Percentiles rank a stretch among this genome's conserved stretches.
Conservation (phyloP, 345 rosid species). For the Eucalyptus sideroxylon region DNA sequence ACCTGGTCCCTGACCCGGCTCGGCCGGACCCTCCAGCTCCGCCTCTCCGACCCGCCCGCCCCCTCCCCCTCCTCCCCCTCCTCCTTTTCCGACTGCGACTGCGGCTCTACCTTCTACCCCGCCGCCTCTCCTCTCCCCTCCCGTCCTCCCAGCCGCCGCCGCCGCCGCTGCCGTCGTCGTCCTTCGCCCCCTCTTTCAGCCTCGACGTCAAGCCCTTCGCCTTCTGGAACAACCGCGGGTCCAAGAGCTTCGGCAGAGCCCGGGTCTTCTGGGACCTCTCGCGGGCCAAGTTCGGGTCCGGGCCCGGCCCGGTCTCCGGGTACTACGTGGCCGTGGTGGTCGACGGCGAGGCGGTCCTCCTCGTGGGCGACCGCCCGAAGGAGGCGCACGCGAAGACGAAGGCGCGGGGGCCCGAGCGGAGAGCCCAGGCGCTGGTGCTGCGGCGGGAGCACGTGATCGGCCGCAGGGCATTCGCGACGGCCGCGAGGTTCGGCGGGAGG, state of each 20-base stretch:
- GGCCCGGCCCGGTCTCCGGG: constrained; percentile 73
- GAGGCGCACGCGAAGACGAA: constrained; percentile 44
- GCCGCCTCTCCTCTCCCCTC: background rate
- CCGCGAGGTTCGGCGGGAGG: constrained; percentile 60
- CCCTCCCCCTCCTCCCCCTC: background rate
- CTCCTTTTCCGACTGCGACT: background rate
- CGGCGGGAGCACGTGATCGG: constrained; percentile 68
- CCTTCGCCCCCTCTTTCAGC: constrained; percentile 14
- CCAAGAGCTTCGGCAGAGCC: constrained; percentile 14
- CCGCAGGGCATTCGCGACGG: constrained; percentile 40
- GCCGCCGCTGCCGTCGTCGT: background rate
- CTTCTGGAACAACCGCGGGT: constrained; percentile 80
- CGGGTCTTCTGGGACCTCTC: constrained; percentile 73
- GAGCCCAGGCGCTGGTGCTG: constrained; percentile 34
- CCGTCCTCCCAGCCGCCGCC: background rate
- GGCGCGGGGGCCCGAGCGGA: constrained; percentile 8
- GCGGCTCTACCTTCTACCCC: background rate
- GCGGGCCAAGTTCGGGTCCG: constrained; percentile 60
- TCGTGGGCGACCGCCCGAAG: constrained; percentile 56
- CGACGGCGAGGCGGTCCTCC: constrained; percentile 44
- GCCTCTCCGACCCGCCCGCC: background rate
- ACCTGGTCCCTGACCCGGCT: background rate
- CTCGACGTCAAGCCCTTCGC: constrained; percentile 48
- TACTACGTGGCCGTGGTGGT: constrained; percentile 62
- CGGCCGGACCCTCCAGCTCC: background rate